Base-by-base conservation (phyloP, 1,284 basidiomycete genomes). In the Tilletia caries region DNA sequence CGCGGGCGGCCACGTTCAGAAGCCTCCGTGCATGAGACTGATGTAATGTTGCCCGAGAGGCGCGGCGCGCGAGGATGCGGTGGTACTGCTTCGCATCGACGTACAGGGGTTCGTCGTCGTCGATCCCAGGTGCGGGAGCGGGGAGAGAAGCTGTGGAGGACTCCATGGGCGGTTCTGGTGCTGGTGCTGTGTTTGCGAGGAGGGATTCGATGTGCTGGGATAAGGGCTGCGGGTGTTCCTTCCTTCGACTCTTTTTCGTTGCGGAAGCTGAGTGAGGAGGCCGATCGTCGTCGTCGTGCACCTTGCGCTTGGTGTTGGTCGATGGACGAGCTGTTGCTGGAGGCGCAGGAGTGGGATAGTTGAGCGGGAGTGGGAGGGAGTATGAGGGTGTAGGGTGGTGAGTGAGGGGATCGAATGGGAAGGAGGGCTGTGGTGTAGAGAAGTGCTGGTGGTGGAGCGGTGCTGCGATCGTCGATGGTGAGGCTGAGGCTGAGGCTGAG, bases 11-110 rank as follows among this genome's bases (percentile, higher is more conserved):
- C 73, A 70, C 71, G 72, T 48, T n/a, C 2, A 66, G 64, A 74
- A 32, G 71, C 70, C 44, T 79, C 73, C 67, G 76, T 77, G 62
- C 79, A 70, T 68, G 77, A 74, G 54, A 15, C 37, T 81, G 78
- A 34, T 82, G 77, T 67, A 80, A 76, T n/a, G 77, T 69, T 18
- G 79, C 74, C 20, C 79, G 71, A 5, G 78, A 77, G 0, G 76
- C 74, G 34, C 80, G 69, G n/a, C 80, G 68, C 65, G 79, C 80
- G 43, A 82, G 69, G 32, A 82, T 82, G 34, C 80, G 79, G 67
- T 79, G 76, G 64, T 82, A 82, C 70, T 82, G 80, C 65, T 81
- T 81, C 1, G 80, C 79, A 54, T 82, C 81, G 69, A 82, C 80
- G 64, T 81, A 82, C 20, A 82, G 74, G 18, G 80, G 80, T 46